These are phyloP conservation scores for Xylaria nigripes DNA, from an alignment of 495 filamentous ascomycete species.

Conservation along the genomic window DNA sequence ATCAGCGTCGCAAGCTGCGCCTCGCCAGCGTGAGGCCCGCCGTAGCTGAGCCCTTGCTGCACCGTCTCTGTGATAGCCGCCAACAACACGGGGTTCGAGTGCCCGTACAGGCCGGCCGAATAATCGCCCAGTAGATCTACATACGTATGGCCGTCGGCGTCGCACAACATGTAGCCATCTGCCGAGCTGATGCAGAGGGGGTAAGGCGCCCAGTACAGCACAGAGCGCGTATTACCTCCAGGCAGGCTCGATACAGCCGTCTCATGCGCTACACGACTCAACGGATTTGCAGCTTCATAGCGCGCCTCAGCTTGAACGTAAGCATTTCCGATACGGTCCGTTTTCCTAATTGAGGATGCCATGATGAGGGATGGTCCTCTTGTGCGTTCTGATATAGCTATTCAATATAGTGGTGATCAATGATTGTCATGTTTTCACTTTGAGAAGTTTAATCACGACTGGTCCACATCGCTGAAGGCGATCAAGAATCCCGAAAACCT, in stretches of 20 bases:
- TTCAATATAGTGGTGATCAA: neutral
- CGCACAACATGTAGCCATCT: slow-evolving; percentile 30
- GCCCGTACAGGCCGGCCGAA: slow-evolving; percentile 48
- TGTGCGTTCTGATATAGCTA: neutral
- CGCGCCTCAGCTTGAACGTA: slow-evolving; percentile 25
- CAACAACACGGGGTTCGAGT: slow-evolving; percentile 40
- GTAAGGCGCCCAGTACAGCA: slow-evolving; percentile 50
- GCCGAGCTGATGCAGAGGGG: slow-evolving; percentile 41
- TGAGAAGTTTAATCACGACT: too few relatives aligned
- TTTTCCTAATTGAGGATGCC: neutral
- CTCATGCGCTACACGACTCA: slow-evolving; percentile 30
- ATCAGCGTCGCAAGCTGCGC: slow-evolving; percentile 31
- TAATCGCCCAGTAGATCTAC: slow-evolving; percentile 46
- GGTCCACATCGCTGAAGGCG: neutral
- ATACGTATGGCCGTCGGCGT: slow-evolving; percentile 38
- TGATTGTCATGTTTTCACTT: neutral
- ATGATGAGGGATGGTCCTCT: neutral
- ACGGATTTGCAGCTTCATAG: slow-evolving; percentile 27
- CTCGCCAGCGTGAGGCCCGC: slow-evolving; percentile 26
- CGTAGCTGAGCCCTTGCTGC: slow-evolving; percentile 8
- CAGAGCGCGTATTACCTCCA: slow-evolving; percentile 54
- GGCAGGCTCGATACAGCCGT: slow-evolving; percentile 39
- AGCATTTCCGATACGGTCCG: slow-evolving; percentile 11
- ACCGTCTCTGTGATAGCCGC: slow-evolving; percentile 24
- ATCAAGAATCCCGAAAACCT: too few relatives aligned